Evolutionary conservation across 108 stramenopile species (phyloP), one percentile per base, ranked within the genome.

Genomic region (Skeletonema costatum): DNA sequence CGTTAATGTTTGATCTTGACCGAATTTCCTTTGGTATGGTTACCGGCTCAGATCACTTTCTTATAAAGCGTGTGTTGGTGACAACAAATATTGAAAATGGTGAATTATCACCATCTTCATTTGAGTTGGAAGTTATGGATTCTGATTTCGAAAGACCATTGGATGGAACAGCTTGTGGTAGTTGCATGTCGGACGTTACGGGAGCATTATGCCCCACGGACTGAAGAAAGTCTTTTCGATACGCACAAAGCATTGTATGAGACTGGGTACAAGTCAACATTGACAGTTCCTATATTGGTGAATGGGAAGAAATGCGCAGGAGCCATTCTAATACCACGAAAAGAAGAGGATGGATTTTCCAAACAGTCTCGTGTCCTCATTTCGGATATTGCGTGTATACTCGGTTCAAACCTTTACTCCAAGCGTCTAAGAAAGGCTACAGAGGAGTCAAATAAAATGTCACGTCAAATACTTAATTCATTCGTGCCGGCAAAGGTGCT

Each of bases 391-490:
- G 75, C 56, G 7, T 31, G 32, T n/a, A 29, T 76, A 5, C 53
- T 76, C 19, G 75, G 60, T 10, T 70, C 75, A 2, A 69, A 70
- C 30, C 59, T 76, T 30, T 76, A 70, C 36, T 59, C 75, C 68
- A 76, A 70, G 41, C 68, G 75, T 46, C 14, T 76, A 16, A 10
- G 29, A 29, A 64, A 50, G 32, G 48, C 64, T 3, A 42, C 73
- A 6, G 77, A 82, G 19, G 48, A 42, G 44, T 74, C 72, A 5
- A 73, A 68, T 67, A 61, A 69, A 66, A 31, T 72, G 13, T 53
- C 71, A 44, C 64, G 77, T 7, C 76, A 82, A 50, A 78, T 82
- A 73, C 77, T 82, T 29, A 76, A 82, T 21, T 68, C 81, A 8
- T 78, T 82, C 56, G 66, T 82, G 32, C 81, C 81, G 41, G 32